Conservation (phyloP, 352 stramenopile species). For the Phytopythium ostracodes region DNA sequence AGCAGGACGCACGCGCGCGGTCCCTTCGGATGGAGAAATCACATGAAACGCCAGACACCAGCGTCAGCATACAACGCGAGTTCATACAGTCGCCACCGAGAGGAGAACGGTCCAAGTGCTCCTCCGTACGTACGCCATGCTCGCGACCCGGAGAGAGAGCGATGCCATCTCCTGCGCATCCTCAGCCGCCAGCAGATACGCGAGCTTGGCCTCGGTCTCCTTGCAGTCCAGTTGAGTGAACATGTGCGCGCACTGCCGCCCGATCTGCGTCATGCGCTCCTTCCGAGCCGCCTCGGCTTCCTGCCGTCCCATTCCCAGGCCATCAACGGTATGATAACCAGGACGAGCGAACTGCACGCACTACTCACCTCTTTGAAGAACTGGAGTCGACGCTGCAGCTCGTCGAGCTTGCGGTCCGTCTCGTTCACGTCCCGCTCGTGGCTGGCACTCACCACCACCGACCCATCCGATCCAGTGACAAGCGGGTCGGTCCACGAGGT, state of each 20-base stretch:
- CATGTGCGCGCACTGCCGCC: constrained; percentile 50
- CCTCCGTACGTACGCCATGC: constrained; percentile 20
- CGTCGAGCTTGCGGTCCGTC: constrained; percentile 23
- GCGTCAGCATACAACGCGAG: neutral
- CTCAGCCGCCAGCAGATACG: constrained; percentile 29
- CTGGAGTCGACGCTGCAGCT: constrained; percentile 17
- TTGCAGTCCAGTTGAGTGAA: constrained; percentile 59
- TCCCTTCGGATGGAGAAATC: neutral
- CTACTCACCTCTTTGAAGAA: constrained; percentile 25
- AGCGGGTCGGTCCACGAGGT: neutral
- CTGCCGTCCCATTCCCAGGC: constrained; percentile 10
- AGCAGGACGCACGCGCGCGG: neutral
- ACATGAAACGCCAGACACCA: neutral
- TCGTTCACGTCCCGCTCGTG: constrained; percentile 13
- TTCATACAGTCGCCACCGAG: neutral
- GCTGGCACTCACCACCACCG: neutral
- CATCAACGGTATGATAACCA: neutral
- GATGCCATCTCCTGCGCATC: constrained; percentile 17
- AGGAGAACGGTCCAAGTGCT: no score
- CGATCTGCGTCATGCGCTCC: constrained; percentile 50
- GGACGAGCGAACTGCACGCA: neutral
- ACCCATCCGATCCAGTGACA: neutral
- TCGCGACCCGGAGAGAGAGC: constrained; percentile 10
- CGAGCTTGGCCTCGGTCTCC: constrained; percentile 39
- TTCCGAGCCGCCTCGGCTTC: constrained; percentile 33